These are phyloP conservation scores for Circinella minor DNA, from an alignment of 371 early-diverging fungal species.

Conservation along the genomic window DNA sequence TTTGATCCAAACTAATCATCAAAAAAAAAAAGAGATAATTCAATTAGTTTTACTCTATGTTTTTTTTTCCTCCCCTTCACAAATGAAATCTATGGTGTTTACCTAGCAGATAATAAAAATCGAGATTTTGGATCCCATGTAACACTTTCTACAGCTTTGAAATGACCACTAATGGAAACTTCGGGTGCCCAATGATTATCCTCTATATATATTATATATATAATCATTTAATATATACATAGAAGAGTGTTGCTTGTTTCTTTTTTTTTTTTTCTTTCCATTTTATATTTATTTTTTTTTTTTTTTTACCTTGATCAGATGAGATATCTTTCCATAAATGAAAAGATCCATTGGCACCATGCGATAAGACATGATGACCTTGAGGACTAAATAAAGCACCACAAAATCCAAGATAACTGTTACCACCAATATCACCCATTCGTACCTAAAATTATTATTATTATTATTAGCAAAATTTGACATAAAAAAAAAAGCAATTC, in stretches of 20 bases:
- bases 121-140: conserved; percentile 84
- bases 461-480: too few species aligned
- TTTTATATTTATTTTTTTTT: background rate
- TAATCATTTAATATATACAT: background rate
- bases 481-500: too few species aligned
- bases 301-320: conserved; percentile 38
- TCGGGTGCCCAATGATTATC: conserved; percentile 68
- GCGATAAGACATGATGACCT: conserved; percentile 72
- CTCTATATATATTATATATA: conserved; percentile 24
- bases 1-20: conserved; percentile 81
- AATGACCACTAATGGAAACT: conserved; percentile 83
- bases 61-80: background rate
- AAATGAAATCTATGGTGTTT: background rate
- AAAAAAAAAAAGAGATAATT: background rate
- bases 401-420: conserved; percentile 78
- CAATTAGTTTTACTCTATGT: background rate
- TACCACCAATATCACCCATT: conserved; percentile 92
- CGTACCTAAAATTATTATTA: conserved; percentile 46
- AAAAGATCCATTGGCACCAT: conserved; percentile 89
- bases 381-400: conserved; percentile 78
- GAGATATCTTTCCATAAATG: conserved; percentile 79
- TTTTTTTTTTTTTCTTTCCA: too few species aligned
- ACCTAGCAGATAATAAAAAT: conserved; percentile 76
- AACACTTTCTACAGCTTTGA: conserved; percentile 72
- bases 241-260: background rate